phyloP scores from a whole-genome alignment of 495 filamentous ascomycete genomes.

The Tuber brumale region DNA sequence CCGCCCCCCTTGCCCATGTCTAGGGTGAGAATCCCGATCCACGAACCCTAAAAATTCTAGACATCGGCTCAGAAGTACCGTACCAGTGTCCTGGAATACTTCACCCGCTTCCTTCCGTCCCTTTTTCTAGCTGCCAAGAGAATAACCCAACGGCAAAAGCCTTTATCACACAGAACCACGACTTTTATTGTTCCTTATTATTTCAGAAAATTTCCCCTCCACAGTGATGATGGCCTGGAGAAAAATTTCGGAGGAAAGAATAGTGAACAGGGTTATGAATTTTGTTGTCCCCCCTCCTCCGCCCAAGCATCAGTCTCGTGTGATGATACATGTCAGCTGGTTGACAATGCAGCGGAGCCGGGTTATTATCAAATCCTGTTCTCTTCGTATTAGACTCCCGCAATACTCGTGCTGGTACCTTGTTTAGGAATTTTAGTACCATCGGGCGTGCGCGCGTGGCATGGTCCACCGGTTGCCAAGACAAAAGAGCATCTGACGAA shows the following conservation, averaged over 20 bases:
- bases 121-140: neutral
- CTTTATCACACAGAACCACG: neutral
- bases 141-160: neutral
- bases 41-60: neutral
- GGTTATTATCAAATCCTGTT: neutral
- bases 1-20: neutral
- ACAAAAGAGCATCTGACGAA: neutral
- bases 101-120: neutral
- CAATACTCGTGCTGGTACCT: neutral
- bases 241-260: neutral
- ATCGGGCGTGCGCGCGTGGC: neutral
- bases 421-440: neutral
- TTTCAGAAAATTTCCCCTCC: neutral
- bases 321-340: slow-evolving; percentile 4
- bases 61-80: neutral
- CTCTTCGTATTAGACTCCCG: neutral
- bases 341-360: neutral
- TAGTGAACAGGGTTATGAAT: neutral
- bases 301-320: neutral
- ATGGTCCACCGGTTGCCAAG: neutral
- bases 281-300: neutral
- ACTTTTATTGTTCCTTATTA: neutral
- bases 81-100: neutral
- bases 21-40: neutral
- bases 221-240: neutral